Base-by-base conservation (phyloP, 2,329 filamentous ascomycete species). In the Fusarium mangiferae region DNA sequence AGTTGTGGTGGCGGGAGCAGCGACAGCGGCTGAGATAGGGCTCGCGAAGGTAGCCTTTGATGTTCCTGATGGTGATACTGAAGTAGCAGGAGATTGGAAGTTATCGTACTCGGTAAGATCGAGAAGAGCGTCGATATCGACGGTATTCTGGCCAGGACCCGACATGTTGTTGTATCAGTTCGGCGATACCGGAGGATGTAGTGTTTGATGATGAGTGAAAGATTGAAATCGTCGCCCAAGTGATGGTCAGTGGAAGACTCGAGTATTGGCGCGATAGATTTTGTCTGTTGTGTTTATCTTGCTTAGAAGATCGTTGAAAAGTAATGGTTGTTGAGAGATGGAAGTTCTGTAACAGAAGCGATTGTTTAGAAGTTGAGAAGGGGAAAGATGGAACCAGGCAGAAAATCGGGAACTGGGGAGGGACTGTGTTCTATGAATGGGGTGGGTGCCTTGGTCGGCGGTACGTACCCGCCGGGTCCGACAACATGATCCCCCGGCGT, bases 41-140 rank as follows among this genome's bases (percentile, higher is more conserved):
- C 85, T 87, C 49, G 85, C 82, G 75, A 90, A 90, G 38, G 86
- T 83, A 39, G 84, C 82, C 83, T 89, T 92, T 58, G 85, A 84
- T n/a, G 84, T 82, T 22, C 83, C 81, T 11, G 87, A 81, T 14
- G 90, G 89, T 22, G 90, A 91, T 49, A 90, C 80, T 8, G 89
- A 88, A 7, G 70, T 41, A 36, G 72, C 54, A 33, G 91, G 89
- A 18, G 90, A 91, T 68, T 90, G 87, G 77, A 90, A 91, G 72
- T 85, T 84, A 78, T 92, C 90, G 82, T 92, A 93, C 75, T 89
- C 88, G 68, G 88, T 86, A 65, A 91, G 85, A 76, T 91, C 89
- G 80, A 91, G 83, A 52, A 91, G 83, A 38, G 87, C 86, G 76
- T 92, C 90, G 75, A 90, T 80, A 63, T 87, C 85, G 76, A 87